phyloP scores from a whole-genome alignment of 2,329 filamentous ascomycete species.

The Colletotrichum gloeosporioides region DNA sequence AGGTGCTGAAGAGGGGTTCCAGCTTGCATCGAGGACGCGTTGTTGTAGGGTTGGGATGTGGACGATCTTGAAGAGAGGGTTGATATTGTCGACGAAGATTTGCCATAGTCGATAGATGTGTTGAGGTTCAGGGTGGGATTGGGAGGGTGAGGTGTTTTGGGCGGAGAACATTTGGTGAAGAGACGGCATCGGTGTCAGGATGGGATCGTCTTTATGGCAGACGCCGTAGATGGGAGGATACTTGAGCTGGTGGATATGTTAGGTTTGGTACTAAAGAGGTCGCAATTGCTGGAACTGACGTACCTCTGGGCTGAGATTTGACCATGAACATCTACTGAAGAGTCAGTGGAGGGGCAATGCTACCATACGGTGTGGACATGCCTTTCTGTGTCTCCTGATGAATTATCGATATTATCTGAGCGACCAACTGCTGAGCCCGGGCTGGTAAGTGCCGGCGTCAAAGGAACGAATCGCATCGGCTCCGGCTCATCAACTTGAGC shows the following conservation, averaged over 20 bases:
- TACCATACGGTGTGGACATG: not conserved
- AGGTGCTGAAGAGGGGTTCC: conserved; percentile 22
- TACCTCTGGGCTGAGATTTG: not conserved
- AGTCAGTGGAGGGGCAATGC: not conserved
- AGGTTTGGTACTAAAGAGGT: not conserved
- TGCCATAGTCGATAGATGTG: conserved; percentile 36
- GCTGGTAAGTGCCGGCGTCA: not conserved
- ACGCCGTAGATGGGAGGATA: conserved; percentile 25
- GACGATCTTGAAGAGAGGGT: conserved; percentile 35
- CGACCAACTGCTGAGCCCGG: not conserved
- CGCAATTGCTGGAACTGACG: fast-evolving
- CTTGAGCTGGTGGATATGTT: not conserved
- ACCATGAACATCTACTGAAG: not conserved
- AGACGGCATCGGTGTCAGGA: conserved; percentile 9
- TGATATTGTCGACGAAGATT: conserved; percentile 34
- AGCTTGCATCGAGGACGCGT: conserved; percentile 32
- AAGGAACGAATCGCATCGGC: not conserved
- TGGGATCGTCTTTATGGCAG: conserved; percentile 25
- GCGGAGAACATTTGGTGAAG: conserved; percentile 8
- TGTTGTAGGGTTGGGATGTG: conserved; percentile 37
- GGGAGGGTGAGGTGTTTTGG: not conserved
- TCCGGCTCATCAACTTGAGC: not conserved
- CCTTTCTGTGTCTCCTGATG: not conserved
- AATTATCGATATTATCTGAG: not conserved
- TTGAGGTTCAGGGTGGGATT: conserved; percentile 33